Percentiles rank a stretch among this genome's conserved stretches.
Evolutionary conservation across 177 flowering plant species (phyloP).

Genomic region (Vitis hybrid): DNA sequence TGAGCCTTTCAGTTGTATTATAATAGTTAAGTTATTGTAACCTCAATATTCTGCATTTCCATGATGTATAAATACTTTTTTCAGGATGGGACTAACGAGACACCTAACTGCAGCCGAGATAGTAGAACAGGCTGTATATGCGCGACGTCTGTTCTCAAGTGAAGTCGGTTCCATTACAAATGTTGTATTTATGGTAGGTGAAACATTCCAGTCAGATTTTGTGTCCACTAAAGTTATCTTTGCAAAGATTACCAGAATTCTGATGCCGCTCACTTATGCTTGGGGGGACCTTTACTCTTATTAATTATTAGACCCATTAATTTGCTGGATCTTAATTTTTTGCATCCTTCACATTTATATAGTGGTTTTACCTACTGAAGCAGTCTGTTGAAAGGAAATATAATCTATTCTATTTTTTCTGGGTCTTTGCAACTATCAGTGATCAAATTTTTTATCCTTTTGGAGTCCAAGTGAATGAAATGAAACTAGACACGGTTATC

Average conservation of each 20-base stretch:
- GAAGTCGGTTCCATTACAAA: constrained; percentile 80
- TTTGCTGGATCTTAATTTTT: not conserved
- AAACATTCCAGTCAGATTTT: not conserved
- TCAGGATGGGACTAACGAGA: constrained; percentile 90
- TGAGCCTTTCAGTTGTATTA: not conserved
- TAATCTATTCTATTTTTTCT: too few relatives aligned
- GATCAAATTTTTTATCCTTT: too few relatives aligned
- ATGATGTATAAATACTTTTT: constrained; percentile 15
- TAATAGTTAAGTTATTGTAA: not conserved
- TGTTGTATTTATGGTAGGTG: constrained; percentile 90
- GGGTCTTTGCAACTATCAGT: too few relatives aligned
- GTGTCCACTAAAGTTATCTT: not conserved
- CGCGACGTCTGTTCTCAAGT: constrained; percentile 65
- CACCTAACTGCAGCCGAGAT: constrained; percentile 90
- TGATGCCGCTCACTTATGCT: too few relatives aligned
- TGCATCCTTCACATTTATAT: too few relatives aligned
- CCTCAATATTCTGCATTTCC: not conserved
- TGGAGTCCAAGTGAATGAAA: too few relatives aligned
- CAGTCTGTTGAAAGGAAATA: too few relatives aligned
- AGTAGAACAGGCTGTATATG: constrained; percentile 93
- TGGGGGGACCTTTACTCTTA: too few relatives aligned
- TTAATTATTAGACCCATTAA: too few relatives aligned
- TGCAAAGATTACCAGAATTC: too few relatives aligned
- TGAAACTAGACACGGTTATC: too few relatives aligned
- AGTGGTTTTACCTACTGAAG: too few relatives aligned